Percentiles rank a stretch among this genome's conserved stretches.
Conservation (phyloP, 2,329 filamentous ascomycete species). For the Aurifilum marmelostoma region DNA sequence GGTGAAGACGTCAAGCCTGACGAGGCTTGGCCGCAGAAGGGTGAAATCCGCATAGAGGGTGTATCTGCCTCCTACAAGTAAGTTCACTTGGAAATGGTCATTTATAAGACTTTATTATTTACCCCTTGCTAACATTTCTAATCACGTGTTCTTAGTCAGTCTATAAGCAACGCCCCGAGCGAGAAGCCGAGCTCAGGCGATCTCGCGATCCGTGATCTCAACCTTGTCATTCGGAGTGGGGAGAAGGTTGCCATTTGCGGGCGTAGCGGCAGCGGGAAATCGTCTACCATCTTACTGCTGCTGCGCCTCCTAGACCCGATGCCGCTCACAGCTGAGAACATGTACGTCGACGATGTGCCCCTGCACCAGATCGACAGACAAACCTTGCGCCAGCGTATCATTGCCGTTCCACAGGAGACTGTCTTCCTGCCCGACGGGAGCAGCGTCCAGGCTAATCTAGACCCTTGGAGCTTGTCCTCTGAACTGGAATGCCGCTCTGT, state of each 20-base stretch:
- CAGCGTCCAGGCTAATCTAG: conserved; percentile 40
- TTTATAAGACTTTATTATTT: too few species aligned
- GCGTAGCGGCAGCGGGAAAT: conserved; percentile 43
- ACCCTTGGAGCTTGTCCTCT: conserved; percentile 35
- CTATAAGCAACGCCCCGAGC: neutral
- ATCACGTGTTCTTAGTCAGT: neutral
- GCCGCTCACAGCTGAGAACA: conserved; percentile 31
- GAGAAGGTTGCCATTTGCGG: conserved; percentile 42
- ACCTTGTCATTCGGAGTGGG: conserved; percentile 35
- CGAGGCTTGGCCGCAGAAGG: conserved; percentile 37
- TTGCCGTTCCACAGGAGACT: conserved; percentile 48
- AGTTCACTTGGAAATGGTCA: neutral
- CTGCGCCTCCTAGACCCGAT: conserved; percentile 44
- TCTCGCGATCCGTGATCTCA: conserved; percentile 37
- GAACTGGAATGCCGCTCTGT: conserved; percentile 32
- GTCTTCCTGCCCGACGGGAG: conserved; percentile 46
- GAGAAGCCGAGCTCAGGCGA: conserved; percentile 11
- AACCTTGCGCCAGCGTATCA: conserved; percentile 43
- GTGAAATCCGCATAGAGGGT: conserved; percentile 33
- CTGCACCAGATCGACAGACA: conserved; percentile 39
- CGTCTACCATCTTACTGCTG: conserved; percentile 43
- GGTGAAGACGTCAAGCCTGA: conserved; percentile 34
- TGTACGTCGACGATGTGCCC: conserved; percentile 41
- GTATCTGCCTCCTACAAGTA: conserved; percentile 33
- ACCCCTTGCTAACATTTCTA: neutral